Conservation (phyloP, 805 yeast genomes). For the Candida coquimbonensis region DNA sequence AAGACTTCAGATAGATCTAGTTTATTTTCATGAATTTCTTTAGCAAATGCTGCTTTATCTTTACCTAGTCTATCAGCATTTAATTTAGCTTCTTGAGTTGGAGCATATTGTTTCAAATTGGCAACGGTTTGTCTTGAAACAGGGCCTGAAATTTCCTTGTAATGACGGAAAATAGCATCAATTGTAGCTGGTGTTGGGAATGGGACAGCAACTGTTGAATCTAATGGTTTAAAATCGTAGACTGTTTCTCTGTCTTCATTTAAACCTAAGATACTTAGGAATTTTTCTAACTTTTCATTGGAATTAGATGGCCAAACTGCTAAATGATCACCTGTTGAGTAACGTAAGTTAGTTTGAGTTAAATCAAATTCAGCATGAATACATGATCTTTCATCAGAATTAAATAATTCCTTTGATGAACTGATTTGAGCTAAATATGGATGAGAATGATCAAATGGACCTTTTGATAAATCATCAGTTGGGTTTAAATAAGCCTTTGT, state of each 20-base stretch:
- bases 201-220: conserved; percentile 55
- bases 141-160: conserved; percentile 87
- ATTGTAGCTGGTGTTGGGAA: conserved; percentile 84
- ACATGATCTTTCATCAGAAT: conserved; percentile 61
- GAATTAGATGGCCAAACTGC: conserved; percentile 94
- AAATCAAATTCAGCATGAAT: conserved; percentile 87
- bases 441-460: conserved; percentile 75
- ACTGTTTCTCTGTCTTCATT: conserved; percentile 44
- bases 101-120: conserved; percentile 76
- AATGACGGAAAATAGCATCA: conserved; percentile 78
- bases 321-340: conserved; percentile 92
- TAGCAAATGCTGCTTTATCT: conserved; percentile 63
- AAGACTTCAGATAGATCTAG: conserved; percentile 75
- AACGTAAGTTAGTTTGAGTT: conserved; percentile 64
- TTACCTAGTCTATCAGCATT: conserved; percentile 43
- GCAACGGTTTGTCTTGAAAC: conserved; percentile 83
- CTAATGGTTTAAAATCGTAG: conserved; percentile 61
- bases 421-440: conserved; percentile 75
- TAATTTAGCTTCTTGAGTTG: conserved; percentile 45
- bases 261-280: conserved; percentile 59
- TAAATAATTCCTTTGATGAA: conserved; percentile 63
- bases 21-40: conserved; percentile 51
- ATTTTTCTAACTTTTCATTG: conserved; percentile 60
- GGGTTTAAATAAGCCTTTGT: conserved; percentile 30
- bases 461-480: conserved; percentile 34